Percentiles rank a stretch among this genome's conserved stretches.
Conservation (phyloP, 1,284 basidiomycete genomes). For the Irpex sp. region DNA sequence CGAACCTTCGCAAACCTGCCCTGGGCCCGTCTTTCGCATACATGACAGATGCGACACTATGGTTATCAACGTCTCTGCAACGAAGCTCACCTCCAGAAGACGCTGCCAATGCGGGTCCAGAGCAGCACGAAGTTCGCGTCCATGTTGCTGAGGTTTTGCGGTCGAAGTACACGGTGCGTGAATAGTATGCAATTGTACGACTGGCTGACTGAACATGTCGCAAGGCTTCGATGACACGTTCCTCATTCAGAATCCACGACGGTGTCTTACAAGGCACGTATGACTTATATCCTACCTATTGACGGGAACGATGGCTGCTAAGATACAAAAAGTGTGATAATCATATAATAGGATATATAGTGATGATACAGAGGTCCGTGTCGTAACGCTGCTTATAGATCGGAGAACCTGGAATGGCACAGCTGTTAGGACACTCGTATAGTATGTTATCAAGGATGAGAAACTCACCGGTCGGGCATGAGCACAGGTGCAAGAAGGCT, state of each 20-base stretch:
- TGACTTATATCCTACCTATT: not conserved
- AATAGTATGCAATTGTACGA: too few relatives aligned
- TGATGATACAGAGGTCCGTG: slow-evolving; percentile 11
- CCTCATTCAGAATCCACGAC: slow-evolving; percentile 21
- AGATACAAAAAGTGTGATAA: not conserved
- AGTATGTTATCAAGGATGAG: not conserved
- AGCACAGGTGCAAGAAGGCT: slow-evolving; percentile 87
- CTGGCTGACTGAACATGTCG: not conserved
- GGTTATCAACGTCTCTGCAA: slow-evolving; percentile 41
- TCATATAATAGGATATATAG: slow-evolving; percentile 1
- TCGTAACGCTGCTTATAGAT: slow-evolving; percentile 18
- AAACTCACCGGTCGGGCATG: slow-evolving; percentile 73
- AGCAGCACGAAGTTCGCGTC: not conserved
- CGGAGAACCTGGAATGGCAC: not conserved
- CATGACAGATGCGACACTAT: slow-evolving; percentile 68
- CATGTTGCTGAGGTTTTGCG: slow-evolving; percentile 29
- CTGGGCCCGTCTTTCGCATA: slow-evolving; percentile 72
- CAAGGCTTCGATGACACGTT: slow-evolving; percentile 38
- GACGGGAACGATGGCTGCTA: not conserved
- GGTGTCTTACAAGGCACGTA: slow-evolving; percentile 12
- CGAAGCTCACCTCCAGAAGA: not conserved
- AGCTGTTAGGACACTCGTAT: not conserved
- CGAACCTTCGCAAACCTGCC: slow-evolving; percentile 56
- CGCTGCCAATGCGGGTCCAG: slow-evolving; percentile 1
- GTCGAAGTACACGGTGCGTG: slow-evolving; percentile 44